Evolutionary conservation across 495 filamentous ascomycete species (phyloP), one percentile per base, ranked within the genome.

Genomic region (Amphirosellinia nigrospora): DNA sequence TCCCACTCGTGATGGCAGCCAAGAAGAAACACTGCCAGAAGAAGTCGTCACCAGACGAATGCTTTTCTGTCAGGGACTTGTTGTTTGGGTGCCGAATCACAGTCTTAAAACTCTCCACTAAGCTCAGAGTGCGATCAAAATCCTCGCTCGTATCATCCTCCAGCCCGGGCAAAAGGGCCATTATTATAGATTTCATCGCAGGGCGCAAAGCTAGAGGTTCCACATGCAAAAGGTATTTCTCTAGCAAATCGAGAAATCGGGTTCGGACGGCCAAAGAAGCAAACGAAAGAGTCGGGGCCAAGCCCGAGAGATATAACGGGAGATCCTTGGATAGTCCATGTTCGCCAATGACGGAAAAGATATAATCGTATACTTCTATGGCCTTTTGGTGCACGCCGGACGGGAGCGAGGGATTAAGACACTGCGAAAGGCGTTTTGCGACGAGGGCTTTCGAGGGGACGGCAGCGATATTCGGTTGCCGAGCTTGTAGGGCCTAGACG

Each of bases 11-110:
- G 43, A 99, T 97, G 0, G 93, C 89, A 16, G 94, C 93, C 45
- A 98, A 84, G 72, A 99, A 97, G 72, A 99, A 91, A 79, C 93
- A 97, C 82, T 99, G 96, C 96, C 96, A 99, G 77, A 97, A 99
- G 77, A 94, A 97, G 72, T 94, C 92, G 63, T 94, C 92, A 34
- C 88, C 90, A 11, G 84, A 80, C 16, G 85, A 86, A 60, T 85
- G 83, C n/a, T 82, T 80, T n/a, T 85, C 80, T 2, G 85, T 84
- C 11, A 83, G 81, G 26, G 83, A 80, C 50, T 84, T 80, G 69
- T 83, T 80, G 46, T 68, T 72, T 6, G 80, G 79, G 16, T 83
- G 82, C 4, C 86, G 86, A 28, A 94, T 87, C 13, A 89, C 88
- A 74, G 85, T 81, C 72, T 91, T 93, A 72, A 98, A 89, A 58